Base-by-base conservation (phyloP, 2,329 filamentous ascomycete genomes). In the Hypoxylon sp. region DNA sequence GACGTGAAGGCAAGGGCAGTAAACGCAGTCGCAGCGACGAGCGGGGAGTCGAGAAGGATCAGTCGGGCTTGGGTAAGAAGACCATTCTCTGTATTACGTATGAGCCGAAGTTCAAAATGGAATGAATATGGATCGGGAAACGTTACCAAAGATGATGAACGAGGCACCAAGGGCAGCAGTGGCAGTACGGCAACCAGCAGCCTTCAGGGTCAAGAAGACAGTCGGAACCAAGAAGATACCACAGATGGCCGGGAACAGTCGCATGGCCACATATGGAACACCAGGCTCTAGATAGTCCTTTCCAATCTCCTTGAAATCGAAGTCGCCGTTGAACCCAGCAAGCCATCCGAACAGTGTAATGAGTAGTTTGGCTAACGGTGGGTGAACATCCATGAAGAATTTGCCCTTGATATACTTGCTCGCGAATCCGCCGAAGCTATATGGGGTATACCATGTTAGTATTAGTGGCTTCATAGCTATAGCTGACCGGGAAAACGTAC, bases 341-440 rank as follows among this genome's bases (percentile, higher is more conserved):
- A 98, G 82, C 90, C 92, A 99, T 74, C 95, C 96, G 70, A 94
- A 94, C 67, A 99, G 88, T 57, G 96, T 97, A 76, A 99, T 95
- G 73, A 99, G 90, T 79, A 99, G 89, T 85, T 99, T 99, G 72
- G 96, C 96, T 67, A 99, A 87, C 49, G 96, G 96, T 32, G 96
- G 96, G 79, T 99, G 96, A n/a, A 99, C 96, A 79, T 99, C 96
- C 96, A 99, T 99, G 82, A 99, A 99, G 87, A 99, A 99, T 79
- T 87, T 91, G 77, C 96, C 96, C 86, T 99, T 98, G 87, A 99
- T 98, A 81, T 99, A 99, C 82, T 99, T 99, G 75, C 92, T 93
- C 72, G 96, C 96, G 79, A 99, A 99, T 52, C 96, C 96, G 80
- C 96, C 96, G 80, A 99, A 99, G 82, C 94, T 97, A 76, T 72